These are phyloP conservation scores for Stygiomarasmius scandens DNA, from an alignment of 1,284 basidiomycete genomes.

Conservation along the genomic window DNA sequence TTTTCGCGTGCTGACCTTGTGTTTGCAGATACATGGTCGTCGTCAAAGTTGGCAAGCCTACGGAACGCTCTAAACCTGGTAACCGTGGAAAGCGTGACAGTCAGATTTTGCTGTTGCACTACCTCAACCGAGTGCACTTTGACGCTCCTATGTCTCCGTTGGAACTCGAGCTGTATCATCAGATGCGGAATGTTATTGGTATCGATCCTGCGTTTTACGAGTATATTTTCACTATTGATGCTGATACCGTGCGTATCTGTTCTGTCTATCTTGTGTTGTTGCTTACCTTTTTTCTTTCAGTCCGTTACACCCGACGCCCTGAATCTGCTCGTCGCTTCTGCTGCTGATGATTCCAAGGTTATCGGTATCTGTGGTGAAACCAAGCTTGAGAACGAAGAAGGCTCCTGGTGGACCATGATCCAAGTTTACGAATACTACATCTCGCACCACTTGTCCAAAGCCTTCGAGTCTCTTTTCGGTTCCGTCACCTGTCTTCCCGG, in stretches of 20 bases:
- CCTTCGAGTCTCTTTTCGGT: constrained; percentile 95
- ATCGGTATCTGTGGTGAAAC: constrained; percentile 98
- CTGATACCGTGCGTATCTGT: constrained; percentile 79
- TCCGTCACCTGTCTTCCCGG: constrained; percentile 97
- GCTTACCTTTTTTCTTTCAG: too few species aligned
- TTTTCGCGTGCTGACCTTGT: background rate
- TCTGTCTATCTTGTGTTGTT: too few species aligned
- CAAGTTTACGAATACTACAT: constrained; percentile 99
- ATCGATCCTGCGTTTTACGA: constrained; percentile 98
- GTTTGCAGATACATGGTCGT: constrained; percentile 83
- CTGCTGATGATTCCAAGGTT: constrained; percentile 89
- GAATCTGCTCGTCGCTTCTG: constrained; percentile 86
- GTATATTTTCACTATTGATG: constrained; percentile 96
- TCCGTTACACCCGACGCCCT: constrained; percentile 87
- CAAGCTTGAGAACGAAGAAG: constrained; percentile 88
- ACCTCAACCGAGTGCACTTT: constrained; percentile 96
- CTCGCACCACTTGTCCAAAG: constrained; percentile 95
- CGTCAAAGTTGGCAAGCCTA: constrained; percentile 97
- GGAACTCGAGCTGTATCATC: constrained; percentile 97
- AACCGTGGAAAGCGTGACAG: constrained; percentile 98
- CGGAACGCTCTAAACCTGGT: constrained; percentile 91
- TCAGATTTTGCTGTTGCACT: constrained; percentile 93
- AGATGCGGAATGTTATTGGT: constrained; percentile 98
- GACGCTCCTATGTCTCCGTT: constrained; percentile 94
- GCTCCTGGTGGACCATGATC: constrained; percentile 97